These are phyloP conservation scores for Termitomyces sp. DNA, from an alignment of 1,284 basidiomycete species.

Conservation along the genomic window DNA sequence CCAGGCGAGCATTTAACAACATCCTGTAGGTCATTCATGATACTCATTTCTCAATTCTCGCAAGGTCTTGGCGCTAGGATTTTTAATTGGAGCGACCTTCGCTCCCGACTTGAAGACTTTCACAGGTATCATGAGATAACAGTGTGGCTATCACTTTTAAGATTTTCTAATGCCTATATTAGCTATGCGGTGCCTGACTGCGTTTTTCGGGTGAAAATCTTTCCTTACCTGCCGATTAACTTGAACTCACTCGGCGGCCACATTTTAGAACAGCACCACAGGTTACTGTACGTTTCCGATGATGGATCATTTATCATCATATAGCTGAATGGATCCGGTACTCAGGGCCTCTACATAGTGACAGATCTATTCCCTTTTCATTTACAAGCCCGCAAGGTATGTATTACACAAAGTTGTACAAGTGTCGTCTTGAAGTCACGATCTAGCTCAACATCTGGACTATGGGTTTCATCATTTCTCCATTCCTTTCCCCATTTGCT, in stretches of 20 bases:
- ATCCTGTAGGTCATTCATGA: background rate
- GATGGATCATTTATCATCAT: background rate
- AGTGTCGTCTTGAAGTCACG: background rate
- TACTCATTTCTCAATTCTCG: background rate
- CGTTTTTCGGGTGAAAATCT: conserved; percentile 57
- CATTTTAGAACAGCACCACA: conserved; percentile 54
- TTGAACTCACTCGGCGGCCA: background rate
- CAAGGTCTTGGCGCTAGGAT: conserved; percentile 19
- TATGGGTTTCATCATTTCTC: conserved; percentile 61
- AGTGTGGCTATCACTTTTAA: background rate
- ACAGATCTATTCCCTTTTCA: conserved; percentile 75
- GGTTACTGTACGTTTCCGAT: conserved; percentile 46
- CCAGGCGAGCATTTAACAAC: conserved; percentile 26
- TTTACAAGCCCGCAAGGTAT: conserved; percentile 64
- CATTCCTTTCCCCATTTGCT: conserved; percentile 64
- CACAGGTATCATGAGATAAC: conserved; percentile 30
- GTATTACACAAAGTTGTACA: background rate
- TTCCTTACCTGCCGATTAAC: background rate
- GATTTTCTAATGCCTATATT: conserved; percentile 9
- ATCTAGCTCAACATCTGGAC: conserved; percentile 64
- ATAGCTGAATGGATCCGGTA: background rate
- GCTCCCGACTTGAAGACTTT: conserved; percentile 34
- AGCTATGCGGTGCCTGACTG: conserved; percentile 70
- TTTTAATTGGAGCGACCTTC: conserved; percentile 20
- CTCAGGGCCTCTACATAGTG: conserved; percentile 58